These are phyloP conservation scores for Kwoniella sp. DNA, from an alignment of 768 basidiomycete genomes.

Conservation along the genomic window DNA sequence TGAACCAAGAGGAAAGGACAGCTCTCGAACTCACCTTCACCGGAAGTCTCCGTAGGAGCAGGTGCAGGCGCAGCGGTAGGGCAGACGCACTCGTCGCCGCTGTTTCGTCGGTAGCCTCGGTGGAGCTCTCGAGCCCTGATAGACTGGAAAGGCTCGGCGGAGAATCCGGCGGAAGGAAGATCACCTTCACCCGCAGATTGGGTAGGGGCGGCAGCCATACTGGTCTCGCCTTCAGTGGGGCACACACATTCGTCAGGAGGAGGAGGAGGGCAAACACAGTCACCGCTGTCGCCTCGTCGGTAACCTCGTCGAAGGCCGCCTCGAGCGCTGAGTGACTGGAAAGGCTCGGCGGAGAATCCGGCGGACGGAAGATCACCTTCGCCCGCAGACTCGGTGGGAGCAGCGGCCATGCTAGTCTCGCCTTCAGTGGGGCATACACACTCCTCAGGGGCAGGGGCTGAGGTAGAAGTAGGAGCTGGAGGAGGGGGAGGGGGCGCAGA, in stretches of 20 bases:
- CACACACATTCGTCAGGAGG: slow-evolving; percentile 15
- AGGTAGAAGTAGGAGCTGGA: not conserved
- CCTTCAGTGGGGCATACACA: slow-evolving; percentile 11
- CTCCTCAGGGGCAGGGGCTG: slow-evolving; percentile 1
- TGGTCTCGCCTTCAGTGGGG: slow-evolving; percentile 1
- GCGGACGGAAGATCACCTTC: slow-evolving; percentile 7
- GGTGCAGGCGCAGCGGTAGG: slow-evolving; percentile 2
- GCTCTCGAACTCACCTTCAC: not conserved
- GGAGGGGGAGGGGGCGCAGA: slow-evolving; percentile 16
- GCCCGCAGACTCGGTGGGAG: slow-evolving; percentile 1
- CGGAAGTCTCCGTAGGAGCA: not conserved
- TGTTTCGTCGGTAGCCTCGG: not conserved
- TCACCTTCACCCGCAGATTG: not conserved
- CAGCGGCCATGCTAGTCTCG: not conserved
- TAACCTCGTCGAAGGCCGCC: not conserved
- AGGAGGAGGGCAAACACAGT: slow-evolving; percentile 18
- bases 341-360: not conserved
- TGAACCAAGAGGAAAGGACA: too few relatives aligned
- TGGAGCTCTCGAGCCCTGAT: not conserved
- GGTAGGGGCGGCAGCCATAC: not conserved
- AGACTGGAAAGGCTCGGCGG: not conserved
- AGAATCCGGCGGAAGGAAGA: not conserved
- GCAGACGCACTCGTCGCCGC: slow-evolving; percentile 18
- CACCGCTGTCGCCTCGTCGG: not conserved
- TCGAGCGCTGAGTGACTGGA: not conserved